phyloP scores from a whole-genome alignment of 1,284 basidiomycete genomes.

The Irpex sp. region DNA sequence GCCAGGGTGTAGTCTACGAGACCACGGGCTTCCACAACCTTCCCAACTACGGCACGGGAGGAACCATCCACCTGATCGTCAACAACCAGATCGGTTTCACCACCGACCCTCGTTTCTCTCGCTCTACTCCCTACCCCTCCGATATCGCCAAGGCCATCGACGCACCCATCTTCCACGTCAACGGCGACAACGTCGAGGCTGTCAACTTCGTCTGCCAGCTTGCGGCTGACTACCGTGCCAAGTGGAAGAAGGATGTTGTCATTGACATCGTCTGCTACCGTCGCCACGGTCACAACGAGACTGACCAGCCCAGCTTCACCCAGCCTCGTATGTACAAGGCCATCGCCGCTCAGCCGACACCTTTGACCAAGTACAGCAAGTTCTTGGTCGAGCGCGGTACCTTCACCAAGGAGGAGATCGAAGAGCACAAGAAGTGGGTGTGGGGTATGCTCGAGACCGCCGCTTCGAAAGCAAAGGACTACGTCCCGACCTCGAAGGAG shows the following conservation, averaged over 20 bases:
- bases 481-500: constrained; percentile 89
- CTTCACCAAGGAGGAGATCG: constrained; percentile 95
- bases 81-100: constrained; percentile 99
- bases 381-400: constrained; percentile 89
- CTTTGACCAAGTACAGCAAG: constrained; percentile 90
- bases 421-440: constrained; percentile 99
- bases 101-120: constrained; percentile 95
- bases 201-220: constrained; percentile 98
- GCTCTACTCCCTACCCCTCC: constrained; percentile 98
- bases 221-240: constrained; percentile 96
- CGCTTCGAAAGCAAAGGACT: constrained; percentile 87
- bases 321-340: constrained; percentile 99
- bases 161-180: constrained; percentile 99
- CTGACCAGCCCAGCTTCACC: constrained; percentile 98
- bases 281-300: constrained; percentile 98
- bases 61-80: constrained; percentile 97
- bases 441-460: constrained; percentile 98
- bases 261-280: constrained; percentile 99
- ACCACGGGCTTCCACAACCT: constrained; percentile 99
- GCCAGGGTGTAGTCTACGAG: constrained; percentile 98
- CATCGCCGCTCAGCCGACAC: constrained; percentile 92
- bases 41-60: constrained; percentile 94
- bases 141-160: constrained; percentile 99
- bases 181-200: constrained; percentile 98
- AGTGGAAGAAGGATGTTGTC: constrained; percentile 99